Evolutionary conservation across 129 eudicot species (phyloP), one percentile per base, ranked within the genome.

Genomic region (Arctium minus): DNA sequence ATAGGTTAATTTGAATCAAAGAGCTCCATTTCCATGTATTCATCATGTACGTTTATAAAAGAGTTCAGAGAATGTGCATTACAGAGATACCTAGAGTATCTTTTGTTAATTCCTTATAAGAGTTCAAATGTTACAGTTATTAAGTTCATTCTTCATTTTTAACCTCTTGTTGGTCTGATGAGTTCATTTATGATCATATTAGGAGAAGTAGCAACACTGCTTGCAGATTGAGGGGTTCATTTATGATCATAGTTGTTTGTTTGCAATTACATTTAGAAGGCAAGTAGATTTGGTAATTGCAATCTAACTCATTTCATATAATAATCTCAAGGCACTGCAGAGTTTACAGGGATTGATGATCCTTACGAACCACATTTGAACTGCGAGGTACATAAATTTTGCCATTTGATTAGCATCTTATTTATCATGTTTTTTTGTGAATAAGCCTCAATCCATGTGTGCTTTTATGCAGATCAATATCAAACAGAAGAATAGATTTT

Each of bases 261-360:
- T 69, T 69, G 69, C 32, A 7, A 79, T 17, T 53, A 2, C 42
- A 67, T 29, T 15, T 53, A 15, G 18, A 53, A 53, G 65, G 65
- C 65, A 53, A 53, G 65, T 53, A 53, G 65, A 15, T 53, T 53
- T 53, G 65, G 22, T 62, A 8, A 75, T 76, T 38, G 13, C 73
- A 39, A 42, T 64, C 56, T 30, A 38, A n/a, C 78, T 79, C 36
- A 84, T 71, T 40, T 53, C 27, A 6, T 53, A 53, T 53, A 53
- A 39, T 60, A n/a, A 79, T 78, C 31, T 37, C 60, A 77, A 67
- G 37, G 62, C 32, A 67, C 33, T 88, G 85, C 93, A 96, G 99
- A 98, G 74, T 96, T 96, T 89, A 96, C 99, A 50, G 99, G 99
- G 62, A 91, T 96, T 72, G 97, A 96, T 82, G 98, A 96, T 90